Evolutionary conservation across 2,329 filamentous ascomycete species (phyloP), one percentile per base, ranked within the genome.

Genomic region (Sphaerostilbella broomeana): DNA sequence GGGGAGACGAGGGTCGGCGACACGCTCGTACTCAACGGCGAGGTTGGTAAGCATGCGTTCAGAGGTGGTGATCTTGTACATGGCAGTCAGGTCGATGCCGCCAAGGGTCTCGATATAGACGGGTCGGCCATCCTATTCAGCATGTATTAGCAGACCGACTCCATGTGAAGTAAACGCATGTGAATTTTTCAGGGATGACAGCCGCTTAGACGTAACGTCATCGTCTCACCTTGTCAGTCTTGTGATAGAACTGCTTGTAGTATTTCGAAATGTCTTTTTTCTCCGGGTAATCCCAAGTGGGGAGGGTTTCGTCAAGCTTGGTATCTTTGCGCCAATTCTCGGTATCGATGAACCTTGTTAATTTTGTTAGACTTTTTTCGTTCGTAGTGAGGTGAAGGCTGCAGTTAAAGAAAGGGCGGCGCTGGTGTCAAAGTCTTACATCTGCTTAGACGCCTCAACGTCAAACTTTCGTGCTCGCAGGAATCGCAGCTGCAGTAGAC

Each of bases 211-310:
- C 9, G 17, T 12, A 6, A 9, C 21, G 20, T 25, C 27, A 24
- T 24, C 16, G 6, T 38, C 55, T 40, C 62, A 82, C 79, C 68
- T 87, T 88, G 67, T 92, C 86, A 10, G 81, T 90, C 72, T 95
- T 95, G 77, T 98, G 92, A 72, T 98, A 98, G 73, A 92, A 98
- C 69, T 98, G 92, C 33, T 87, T 87, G 69, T 98, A 98, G 73
- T 85, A 95, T 66, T 90, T 72, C 65, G 86, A 86, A 43, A 98
- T 77, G 59, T 90, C 63, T 40, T 76, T 56, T 65, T 90, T 92
- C 75, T 95, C 89, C 48, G 74, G 73, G 70, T 95, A 95, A 44
- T 92, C 80, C 72, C 94, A 95, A 52, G 69, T 82, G 47, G 77
- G 79, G 39, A 90, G 78, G 25, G 86, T 75, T 48, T 89, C 75